Evolutionary conservation across 1,284 basidiomycete species (phyloP), one percentile per base, ranked within the genome.

Genomic region (Phellinidium pouzarii): DNA sequence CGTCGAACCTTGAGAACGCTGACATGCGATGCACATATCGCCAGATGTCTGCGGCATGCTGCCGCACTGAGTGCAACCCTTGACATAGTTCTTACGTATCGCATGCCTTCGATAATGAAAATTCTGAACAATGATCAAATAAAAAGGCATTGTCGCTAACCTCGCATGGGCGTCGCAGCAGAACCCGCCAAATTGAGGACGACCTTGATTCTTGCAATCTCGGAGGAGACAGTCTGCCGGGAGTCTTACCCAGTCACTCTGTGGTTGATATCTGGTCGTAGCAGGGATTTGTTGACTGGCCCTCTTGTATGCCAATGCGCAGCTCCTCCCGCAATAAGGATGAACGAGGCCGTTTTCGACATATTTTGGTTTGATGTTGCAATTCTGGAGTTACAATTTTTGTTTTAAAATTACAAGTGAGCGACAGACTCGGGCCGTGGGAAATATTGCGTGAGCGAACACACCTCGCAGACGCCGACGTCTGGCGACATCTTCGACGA

Each of bases 291-390:
- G 50, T 41, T 53, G 22, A 42, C 40, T 52, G 6, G 27, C 27
- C 14, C 27, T 46, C 29, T 46, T 46, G 44, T 46, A 36, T 17
- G 8, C 38, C 27, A 41, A 14, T 49, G 80, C 80, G 61, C 80
- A 83, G 44, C 73, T 80, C 58, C 72, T 75, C 58, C 81, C 72
- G 61, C 80, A 83, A 62, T 77, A 84, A 34, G 76, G 73, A 60
- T 83, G 79, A 57, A 72, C 71, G 55, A 70, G 64, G 17, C 80
- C 81, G 19, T 40, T 40, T 54, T 79, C 74, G 46, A 78, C 65
- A 61, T 74, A 82, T 68, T 78, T 82, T 12, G 80, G 78, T 61
- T 73, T 80, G 55, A 69, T 69, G 23, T 76, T 74, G 64, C 80
- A 83, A 52, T 72, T 71, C 80, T 83, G 55, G 44, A 47, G 27